Evolutionary conservation across 305 asterid genomes (phyloP).

Genomic region (Salvia sclarea): DNA sequence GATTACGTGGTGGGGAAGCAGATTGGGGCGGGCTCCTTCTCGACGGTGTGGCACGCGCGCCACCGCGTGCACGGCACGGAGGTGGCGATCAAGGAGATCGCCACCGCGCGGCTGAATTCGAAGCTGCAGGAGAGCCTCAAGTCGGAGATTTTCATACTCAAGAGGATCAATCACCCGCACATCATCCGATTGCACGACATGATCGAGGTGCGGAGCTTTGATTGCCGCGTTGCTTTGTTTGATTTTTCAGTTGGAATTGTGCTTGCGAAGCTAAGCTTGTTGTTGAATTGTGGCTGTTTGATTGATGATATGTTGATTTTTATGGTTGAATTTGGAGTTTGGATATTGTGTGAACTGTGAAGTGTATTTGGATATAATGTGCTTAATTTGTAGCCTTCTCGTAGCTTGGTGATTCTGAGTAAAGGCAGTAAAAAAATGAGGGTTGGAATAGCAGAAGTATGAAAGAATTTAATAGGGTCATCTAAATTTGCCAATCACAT

Average conservation of each 20-base stretch:
- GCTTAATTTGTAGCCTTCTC: neutral
- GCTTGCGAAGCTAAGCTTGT: neutral
- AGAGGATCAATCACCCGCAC: constrained; percentile 83
- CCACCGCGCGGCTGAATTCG: constrained; percentile 53
- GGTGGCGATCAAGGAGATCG: constrained; percentile 90
- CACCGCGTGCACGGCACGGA: constrained; percentile 81
- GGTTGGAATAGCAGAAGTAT: neutral
- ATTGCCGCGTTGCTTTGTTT: neutral
- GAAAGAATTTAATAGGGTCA: neutral
- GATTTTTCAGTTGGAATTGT: constrained; percentile 1
- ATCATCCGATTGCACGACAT: constrained; percentile 87
- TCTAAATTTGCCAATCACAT: too few relatives aligned
- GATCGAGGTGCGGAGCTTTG: constrained; percentile 61
- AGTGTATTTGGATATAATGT: neutral
- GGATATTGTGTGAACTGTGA: neutral
- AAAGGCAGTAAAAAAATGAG: neutral
- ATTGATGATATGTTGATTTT: constrained; percentile 9
- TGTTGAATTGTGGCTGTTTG: neutral
- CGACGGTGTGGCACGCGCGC: constrained; percentile 93
- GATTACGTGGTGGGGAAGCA: constrained; percentile 75
- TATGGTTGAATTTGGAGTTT: neutral
- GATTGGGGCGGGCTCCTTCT: constrained; percentile 81
- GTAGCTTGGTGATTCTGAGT: constrained; percentile 3
- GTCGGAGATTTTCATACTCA: constrained; percentile 83
- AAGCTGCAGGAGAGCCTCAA: constrained; percentile 78